Conservation (phyloP, 2,329 filamentous ascomycete genomes). For the Rachicladosporium sp. region DNA sequence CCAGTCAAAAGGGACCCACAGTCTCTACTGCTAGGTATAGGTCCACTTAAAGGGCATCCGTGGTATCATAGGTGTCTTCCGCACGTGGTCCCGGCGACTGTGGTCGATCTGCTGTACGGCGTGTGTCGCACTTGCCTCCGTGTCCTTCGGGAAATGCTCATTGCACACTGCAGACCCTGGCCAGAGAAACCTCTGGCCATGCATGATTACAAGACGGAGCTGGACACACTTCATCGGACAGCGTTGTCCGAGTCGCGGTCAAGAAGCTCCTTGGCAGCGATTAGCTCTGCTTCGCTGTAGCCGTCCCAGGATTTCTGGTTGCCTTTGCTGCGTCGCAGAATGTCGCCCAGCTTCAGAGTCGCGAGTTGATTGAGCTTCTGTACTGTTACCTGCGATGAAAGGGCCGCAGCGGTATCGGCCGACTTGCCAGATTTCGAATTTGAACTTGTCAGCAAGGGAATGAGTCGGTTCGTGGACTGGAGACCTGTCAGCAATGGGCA, state of each 20-base stretch:
- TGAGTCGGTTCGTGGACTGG: conserved; percentile 13
- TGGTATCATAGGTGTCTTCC: no score
- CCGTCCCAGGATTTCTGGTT: conserved; percentile 58
- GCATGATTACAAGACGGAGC: no score
- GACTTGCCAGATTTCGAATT: conserved; percentile 16
- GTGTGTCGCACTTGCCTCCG: no score
- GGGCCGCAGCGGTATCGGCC: conserved; percentile 22
- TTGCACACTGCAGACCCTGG: no score
- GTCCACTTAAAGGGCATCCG: no score
- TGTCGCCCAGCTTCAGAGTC: conserved; percentile 63
- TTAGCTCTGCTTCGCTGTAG: conserved; percentile 59
- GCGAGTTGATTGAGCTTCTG: conserved; percentile 59
- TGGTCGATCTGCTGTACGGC: no score
- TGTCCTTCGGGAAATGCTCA: no score
- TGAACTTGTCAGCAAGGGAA: conserved; percentile 11
- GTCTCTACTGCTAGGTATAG: no score
- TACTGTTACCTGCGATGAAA: conserved; percentile 47
- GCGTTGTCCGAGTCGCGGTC: conserved; percentile 36
- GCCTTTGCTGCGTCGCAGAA: conserved; percentile 51
- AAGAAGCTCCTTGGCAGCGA: conserved; percentile 57
- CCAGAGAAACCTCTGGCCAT: no score
- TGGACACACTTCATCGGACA: conserved; percentile 15
- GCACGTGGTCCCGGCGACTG: no score
- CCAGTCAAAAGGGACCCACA: no score
- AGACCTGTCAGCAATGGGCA: conserved; percentile 34